Percentiles rank a stretch among this genome's conserved stretches.
phyloP scores from a whole-genome alignment of 2,329 filamentous ascomycete genomes.

The Acrocalymma vagum region DNA sequence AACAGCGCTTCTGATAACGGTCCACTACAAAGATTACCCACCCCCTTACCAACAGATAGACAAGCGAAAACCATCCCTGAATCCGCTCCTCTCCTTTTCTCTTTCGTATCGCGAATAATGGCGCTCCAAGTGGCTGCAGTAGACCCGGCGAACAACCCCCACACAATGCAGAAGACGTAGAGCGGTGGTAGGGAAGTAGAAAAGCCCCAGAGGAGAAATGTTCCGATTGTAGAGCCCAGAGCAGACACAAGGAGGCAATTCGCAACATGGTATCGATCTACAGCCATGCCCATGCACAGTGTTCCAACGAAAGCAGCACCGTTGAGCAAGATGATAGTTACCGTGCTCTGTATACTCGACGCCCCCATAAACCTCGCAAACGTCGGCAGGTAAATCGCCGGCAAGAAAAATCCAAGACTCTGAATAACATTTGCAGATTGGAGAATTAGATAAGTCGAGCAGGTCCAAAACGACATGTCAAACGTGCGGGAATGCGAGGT shows the following conservation, averaged over 20 bases:
- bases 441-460: slow-evolving; percentile 42
- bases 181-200: slow-evolving; percentile 51
- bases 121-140: slow-evolving; percentile 54
- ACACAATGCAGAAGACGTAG: slow-evolving; percentile 54
- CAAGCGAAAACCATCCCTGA: slow-evolving; percentile 59
- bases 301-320: slow-evolving; percentile 47
- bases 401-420: slow-evolving; percentile 55
- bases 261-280: slow-evolving; percentile 50
- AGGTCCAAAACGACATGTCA: slow-evolving; percentile 50
- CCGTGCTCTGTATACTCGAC: slow-evolving; percentile 41
- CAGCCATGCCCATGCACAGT: slow-evolving; percentile 48
- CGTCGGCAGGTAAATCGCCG: slow-evolving; percentile 52
- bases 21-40: slow-evolving; percentile 61
- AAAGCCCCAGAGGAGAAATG: slow-evolving; percentile 57
- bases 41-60: slow-evolving; percentile 58
- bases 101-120: slow-evolving; percentile 53
- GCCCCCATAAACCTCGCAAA: slow-evolving; percentile 50
- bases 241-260: slow-evolving; percentile 49
- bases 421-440: slow-evolving; percentile 54
- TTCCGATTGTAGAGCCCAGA: slow-evolving; percentile 42
- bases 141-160: slow-evolving; percentile 51
- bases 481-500: slow-evolving; percentile 38
- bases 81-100: slow-evolving; percentile 49
- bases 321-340: slow-evolving; percentile 52
- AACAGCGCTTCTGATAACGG: slow-evolving; percentile 60